Base-by-base conservation (phyloP, 2,329 filamentous ascomycete species). In the Neocucurbitaria cava region DNA sequence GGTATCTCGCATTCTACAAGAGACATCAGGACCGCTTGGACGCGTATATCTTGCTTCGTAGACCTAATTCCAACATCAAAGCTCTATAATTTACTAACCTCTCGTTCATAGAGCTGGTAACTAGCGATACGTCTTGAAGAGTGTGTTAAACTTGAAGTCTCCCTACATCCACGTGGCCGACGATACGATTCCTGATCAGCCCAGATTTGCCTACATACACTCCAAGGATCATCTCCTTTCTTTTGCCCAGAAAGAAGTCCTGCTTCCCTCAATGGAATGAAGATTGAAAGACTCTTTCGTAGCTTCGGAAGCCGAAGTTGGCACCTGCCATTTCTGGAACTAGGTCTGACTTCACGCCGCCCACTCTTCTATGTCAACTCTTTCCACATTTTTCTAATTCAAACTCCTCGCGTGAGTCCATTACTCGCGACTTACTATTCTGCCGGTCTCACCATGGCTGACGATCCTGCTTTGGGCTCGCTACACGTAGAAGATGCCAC, bases 131-230 rank as follows among this genome's bases (percentile, higher is more conserved):
- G 47, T 62, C 44, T 38, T 64, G 26, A 64, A 64, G 36, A 52
- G 50, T 41, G 56, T 60, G 1, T 2, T 48, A 23, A 35, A 42
- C n/a, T n/a, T n/a, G n/a, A 51, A 20, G 13, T 62, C 50, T 13
- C 51, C 58, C n/a, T 58, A 64, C 47, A 38, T 64, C 11, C 56
- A 56, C n/a, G 56, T 64, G 3, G 46, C 59, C 21, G 69, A 74
- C 39, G 79, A 82, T 61, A 77, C 75, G 35, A 69, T 80, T 54
- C 78, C 79, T 6, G 75, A 78, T 18, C 68, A 77, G 56, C 76
- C 74, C 26, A 78, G 81, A 68, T 80, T 81, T 56, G 75, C 80
- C 54, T 81, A 78, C 50, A 74, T 76, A 53, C 80, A 80, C 65
- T 67, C 79, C 56, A 74, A 69, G 5, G 76, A 77, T 45, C 68